Conservation (phyloP, 371 early-diverging fungal species). For the Mucor circinelloides region DNA sequence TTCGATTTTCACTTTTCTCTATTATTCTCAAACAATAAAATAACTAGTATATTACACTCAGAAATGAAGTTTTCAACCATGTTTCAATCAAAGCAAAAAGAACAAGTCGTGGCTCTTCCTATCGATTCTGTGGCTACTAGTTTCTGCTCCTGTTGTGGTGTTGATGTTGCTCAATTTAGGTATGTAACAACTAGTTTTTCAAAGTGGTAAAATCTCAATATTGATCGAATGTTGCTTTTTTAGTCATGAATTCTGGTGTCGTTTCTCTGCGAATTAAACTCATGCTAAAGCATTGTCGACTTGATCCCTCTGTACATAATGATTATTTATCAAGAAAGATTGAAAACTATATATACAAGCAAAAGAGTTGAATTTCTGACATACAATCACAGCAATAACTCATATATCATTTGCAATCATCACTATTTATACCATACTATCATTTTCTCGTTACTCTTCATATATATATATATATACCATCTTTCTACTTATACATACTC, state of each 20-base stretch:
- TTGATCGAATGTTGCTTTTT: not conserved
- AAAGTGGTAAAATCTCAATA: not conserved
- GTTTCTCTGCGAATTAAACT: conserved; percentile 4
- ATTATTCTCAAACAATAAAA: not conserved
- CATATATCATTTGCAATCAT: too few relatives aligned
- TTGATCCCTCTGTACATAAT: not conserved
- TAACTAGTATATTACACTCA: not conserved
- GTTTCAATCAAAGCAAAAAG: not conserved
- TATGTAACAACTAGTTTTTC: not conserved
- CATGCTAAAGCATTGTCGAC: not conserved
- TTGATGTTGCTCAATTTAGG: conserved; percentile 26
- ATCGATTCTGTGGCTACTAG: not conserved
- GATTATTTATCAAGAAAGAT: not conserved
- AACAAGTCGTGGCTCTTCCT: not conserved
- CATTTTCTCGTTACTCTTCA: too few relatives aligned
- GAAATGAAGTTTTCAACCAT: conserved; percentile 1
- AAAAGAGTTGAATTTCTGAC: not conserved
- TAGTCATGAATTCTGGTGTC: conserved; percentile 36
- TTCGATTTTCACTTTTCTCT: not conserved
- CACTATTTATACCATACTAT: too few relatives aligned
- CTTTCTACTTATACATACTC: too few relatives aligned
- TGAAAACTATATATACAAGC: not conserved
- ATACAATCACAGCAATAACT: too few relatives aligned
- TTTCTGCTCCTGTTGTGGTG: conserved; percentile 28
- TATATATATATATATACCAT: too few relatives aligned